Base-by-base conservation (phyloP, 2,329 filamentous ascomycete genomes). In the Cladophialophora chaetospira region DNA sequence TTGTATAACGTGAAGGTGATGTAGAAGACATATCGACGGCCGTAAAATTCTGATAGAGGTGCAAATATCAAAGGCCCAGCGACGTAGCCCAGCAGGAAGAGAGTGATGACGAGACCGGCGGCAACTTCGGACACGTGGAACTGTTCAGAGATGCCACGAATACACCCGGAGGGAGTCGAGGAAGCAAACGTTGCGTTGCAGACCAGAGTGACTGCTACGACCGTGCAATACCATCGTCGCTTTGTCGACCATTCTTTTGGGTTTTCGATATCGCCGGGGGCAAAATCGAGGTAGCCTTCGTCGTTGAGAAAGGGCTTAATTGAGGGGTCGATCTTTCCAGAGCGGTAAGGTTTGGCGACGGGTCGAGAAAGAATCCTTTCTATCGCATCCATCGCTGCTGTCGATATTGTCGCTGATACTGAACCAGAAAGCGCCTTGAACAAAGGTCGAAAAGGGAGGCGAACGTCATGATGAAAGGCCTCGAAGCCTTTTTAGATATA, bases 51-150 rank as follows among this genome's bases (percentile, higher is more conserved):
- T 40, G 82, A 86, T 2, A 88, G 67, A 0, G 86, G 87, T 0
- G 84, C 86, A 76, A 85, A 87, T 10, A 87, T 69, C 6, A 87
- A 70, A 0, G 83, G 83, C 0, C 84, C 84, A 2, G 79, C 76
- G 17, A 86, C 81, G 66, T 87, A 88, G 5, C 84, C 85, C 40
- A 87, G 74, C 5, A 88, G 74, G 62, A 83, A 88, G 15, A 84
- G 76, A 0, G 84, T 86, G 29, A 87, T 84, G 5, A 84, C 85
- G 1, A 88, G 71, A 1, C 74, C 75, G 0, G 78, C 77, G 2
- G 72, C 78, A 57, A 78, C 76, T 4, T 55, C 60, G 0, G 79
- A 82, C 1, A 84, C 73, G 13, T 70, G 62, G 51, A 84, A 81
- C 11, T 76, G 67, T 55, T 74, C 57, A 2, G 72, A 67, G 40